These are phyloP conservation scores for Moesziomyces aphidis DNA, from an alignment of 1,284 basidiomycete species.

Conservation along the genomic window DNA sequence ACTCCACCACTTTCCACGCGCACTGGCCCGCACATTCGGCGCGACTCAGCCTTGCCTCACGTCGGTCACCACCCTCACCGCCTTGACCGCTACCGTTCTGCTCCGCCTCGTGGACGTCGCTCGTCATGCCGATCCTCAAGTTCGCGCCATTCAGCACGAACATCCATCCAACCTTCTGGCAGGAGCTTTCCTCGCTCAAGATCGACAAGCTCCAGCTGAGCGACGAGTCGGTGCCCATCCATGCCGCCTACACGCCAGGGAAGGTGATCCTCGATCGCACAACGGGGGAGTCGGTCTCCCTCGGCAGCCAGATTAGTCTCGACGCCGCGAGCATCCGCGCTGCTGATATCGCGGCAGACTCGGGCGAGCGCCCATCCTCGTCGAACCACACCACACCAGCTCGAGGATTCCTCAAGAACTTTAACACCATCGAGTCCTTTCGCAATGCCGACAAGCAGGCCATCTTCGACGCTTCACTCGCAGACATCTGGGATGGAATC, in stretches of 20 bases:
- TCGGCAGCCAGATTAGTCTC: constrained; percentile 60
- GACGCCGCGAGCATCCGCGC: constrained; percentile 69
- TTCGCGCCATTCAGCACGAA: constrained; percentile 88
- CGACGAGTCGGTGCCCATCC: constrained; percentile 77
- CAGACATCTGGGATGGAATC: constrained; percentile 36
- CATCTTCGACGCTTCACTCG: constrained; percentile 73
- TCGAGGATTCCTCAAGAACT: constrained; percentile 79
- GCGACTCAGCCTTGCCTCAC: not conserved
- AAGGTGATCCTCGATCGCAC: constrained; percentile 80
- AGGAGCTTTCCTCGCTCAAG: constrained; percentile 87
- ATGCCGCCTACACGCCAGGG: constrained; percentile 79
- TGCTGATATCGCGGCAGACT: constrained; percentile 63
- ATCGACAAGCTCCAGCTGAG: constrained; percentile 88
- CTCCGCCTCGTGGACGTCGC: not conserved
- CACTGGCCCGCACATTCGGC: not conserved
- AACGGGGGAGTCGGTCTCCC: constrained; percentile 70
- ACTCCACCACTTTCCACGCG: not conserved
- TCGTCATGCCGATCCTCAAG: constrained; percentile 72
- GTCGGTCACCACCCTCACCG: not conserved
- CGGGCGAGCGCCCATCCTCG: not conserved
- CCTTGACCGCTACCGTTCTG: not conserved
- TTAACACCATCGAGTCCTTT: constrained; percentile 96
- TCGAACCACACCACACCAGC: constrained; percentile 68
- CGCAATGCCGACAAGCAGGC: constrained; percentile 86
- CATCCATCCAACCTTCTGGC: constrained; percentile 93